Evolutionary conservation across 2,329 filamentous ascomycete genomes (phyloP), one percentile per base, ranked within the genome.

Genomic region (Beauveria varroae): DNA sequence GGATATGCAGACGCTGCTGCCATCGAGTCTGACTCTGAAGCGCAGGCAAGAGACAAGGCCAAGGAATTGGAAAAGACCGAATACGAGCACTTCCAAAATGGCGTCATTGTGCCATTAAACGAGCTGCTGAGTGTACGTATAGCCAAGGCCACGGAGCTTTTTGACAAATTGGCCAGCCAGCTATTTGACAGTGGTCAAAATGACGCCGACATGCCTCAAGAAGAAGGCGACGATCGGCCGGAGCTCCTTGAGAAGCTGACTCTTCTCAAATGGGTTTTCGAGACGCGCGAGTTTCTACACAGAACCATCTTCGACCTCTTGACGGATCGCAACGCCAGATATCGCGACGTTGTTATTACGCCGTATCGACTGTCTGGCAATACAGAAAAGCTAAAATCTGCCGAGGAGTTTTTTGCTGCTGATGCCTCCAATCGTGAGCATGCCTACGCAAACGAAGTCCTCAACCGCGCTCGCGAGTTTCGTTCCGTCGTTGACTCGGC

Each of bases 231-330:
- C 67, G 93, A 97, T 72, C 87, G 93, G 71, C 95, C 95, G 0
- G 95, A 99, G 73, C 81, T 98, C 0, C 79, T 98, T 2, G 95
- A 99, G 74, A 96, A 96, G 74, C 81, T 99, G 14, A 98, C 93
- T 0, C 83, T 97, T 53, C 81, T 98, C 16, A 99, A 98, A 70
- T 98, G 95, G 93, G 86, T 98, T 9, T 98, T 97, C 68, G 95
- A 99, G 72, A 89, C 90, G 1, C 87, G 93, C n/a, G 95, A 99
- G 74, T 82, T 84, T 52, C 80, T 98, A 9, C 88, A 98, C 75
- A 87, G 90, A 49, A 89, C 91, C 68, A 84, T 93, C 58, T 96
- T 91, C 70, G 90, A 96, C 67, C 78, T 98, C 12, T 83, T 96
- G 40, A 87, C 86, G 22, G 90, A 93, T 71, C 89, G 93, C 57